Conservation (phyloP, 306 rosid genomes). For the Lathyrus aphaca region DNA sequence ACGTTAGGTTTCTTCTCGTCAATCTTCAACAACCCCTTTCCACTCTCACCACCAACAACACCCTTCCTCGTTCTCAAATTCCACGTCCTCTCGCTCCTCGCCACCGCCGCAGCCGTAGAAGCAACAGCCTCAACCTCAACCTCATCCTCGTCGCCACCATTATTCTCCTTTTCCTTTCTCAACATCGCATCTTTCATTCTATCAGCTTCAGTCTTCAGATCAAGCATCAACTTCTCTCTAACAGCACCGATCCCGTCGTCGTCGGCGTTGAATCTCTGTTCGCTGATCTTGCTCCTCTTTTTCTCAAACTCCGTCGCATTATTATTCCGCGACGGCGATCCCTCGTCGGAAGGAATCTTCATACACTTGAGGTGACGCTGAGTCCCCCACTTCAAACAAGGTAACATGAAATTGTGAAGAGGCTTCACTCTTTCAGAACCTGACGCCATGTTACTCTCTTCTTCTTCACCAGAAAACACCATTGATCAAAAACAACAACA, state of each 20-base stretch:
- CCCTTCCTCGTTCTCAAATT: constrained; percentile 74
- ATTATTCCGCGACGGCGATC: constrained; percentile 45
- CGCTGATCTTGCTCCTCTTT: constrained; percentile 38
- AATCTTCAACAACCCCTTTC: constrained; percentile 52
- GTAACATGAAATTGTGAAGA: constrained; percentile 85
- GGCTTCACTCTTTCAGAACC: constrained; percentile 75
- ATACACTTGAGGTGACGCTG: constrained; percentile 76
- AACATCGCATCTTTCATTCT: constrained; percentile 71
- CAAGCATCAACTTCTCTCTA: constrained; percentile 78
- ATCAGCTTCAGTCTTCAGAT: constrained; percentile 73
- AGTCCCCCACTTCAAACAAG: constrained; percentile 89
- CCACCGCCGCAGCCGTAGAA: constrained; percentile 25
- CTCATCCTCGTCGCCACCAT: neutral
- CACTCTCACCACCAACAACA: constrained; percentile 37
- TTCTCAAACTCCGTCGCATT: constrained; percentile 40
- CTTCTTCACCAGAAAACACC: constrained; percentile 54
- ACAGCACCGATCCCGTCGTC: constrained; percentile 76
- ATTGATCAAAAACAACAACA: constrained; percentile 39
- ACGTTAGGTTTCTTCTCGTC: constrained; percentile 53
- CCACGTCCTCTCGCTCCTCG: constrained; percentile 64
- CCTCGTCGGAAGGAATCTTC: constrained; percentile 41
- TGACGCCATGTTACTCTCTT: constrained; percentile 56
- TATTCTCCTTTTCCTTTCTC: constrained; percentile 46
- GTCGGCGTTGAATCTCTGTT: constrained; percentile 40
- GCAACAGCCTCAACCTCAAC: neutral